A percentile compares a stretch with the other conserved stretches of the same genome.
phyloP scores from a whole-genome alignment of 352 stramenopile species.

The Pythium aphanidermatum region DNA sequence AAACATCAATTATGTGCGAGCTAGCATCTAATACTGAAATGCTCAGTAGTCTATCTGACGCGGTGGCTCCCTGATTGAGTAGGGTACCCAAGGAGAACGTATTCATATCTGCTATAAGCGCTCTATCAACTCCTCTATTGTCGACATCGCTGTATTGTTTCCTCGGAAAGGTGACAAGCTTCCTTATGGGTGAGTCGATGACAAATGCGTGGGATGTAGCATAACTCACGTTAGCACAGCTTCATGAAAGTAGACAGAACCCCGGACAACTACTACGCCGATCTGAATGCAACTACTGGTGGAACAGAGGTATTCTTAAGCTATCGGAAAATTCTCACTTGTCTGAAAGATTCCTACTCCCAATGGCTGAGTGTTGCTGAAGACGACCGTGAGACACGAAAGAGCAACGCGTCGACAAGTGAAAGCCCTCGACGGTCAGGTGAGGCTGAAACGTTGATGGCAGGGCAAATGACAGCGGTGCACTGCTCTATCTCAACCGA shows the following conservation, averaged over 20 bases:
- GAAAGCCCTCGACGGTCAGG: no score
- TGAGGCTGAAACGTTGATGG: neutral
- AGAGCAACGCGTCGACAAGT: no score
- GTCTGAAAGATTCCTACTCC: conserved; percentile 2
- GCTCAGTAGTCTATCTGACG: neutral
- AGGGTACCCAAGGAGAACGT: conserved; percentile 80
- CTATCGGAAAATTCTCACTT: conserved; percentile 53
- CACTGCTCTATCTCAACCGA: no score
- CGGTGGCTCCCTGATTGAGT: neutral
- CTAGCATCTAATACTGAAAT: neutral
- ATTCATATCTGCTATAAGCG: conserved; percentile 77
- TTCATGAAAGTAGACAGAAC: conserved; percentile 77
- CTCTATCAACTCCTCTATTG: conserved; percentile 50
- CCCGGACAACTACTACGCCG: conserved; percentile 53
- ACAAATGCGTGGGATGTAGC: no score
- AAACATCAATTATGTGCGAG: conserved; percentile 67
- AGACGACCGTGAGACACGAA: neutral
- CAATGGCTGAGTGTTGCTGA: conserved; percentile 1
- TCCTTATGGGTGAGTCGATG: conserved; percentile 52
- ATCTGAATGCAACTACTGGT: conserved; percentile 67
- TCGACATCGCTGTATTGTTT: conserved; percentile 67
- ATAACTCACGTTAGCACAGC: conserved; percentile 17
- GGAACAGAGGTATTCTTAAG: conserved; percentile 71
- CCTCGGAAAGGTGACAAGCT: conserved; percentile 79
- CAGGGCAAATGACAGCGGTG: no score